Evolutionary conservation across 1,139 yeast species (phyloP).

Genomic region (Scheffersomyces parashehatae): DNA sequence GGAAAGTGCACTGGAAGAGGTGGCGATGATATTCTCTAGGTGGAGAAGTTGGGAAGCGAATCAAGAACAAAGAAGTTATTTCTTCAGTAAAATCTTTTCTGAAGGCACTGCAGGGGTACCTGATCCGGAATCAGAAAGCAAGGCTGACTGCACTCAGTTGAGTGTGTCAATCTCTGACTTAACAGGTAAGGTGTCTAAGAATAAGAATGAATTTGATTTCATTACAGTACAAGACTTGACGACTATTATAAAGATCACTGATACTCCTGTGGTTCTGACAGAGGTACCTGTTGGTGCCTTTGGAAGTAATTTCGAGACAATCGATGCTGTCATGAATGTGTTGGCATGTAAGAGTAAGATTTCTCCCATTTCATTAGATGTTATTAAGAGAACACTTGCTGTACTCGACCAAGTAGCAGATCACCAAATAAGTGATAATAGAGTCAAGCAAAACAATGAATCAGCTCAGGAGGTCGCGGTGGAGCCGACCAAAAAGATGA

Average conservation of each 20-base stretch:
- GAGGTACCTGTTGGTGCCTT: not conserved
- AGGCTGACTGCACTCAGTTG: slow-evolving; percentile 1
- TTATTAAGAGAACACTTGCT: slow-evolving; percentile 4
- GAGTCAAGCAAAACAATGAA: not conserved
- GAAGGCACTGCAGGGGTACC: not conserved
- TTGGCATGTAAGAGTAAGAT: slow-evolving; percentile 25
- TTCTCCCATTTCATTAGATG: slow-evolving; percentile 17
- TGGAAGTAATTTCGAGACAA: not conserved
- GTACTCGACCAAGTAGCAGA: not conserved
- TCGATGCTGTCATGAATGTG: slow-evolving; percentile 19
- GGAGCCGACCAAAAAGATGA: slow-evolving; percentile 1
- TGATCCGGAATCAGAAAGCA: not conserved
- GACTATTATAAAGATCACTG: slow-evolving; percentile 4
- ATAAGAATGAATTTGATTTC: slow-evolving; percentile 13
- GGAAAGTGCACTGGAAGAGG: slow-evolving; percentile 51
- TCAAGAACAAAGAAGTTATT: slow-evolving; percentile 47
- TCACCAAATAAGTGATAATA: not conserved
- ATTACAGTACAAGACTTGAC: slow-evolving; percentile 14
- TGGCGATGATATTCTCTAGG: slow-evolving; percentile 59
- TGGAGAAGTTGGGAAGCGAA: slow-evolving; percentile 93
- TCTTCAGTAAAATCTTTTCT: slow-evolving; percentile 48
- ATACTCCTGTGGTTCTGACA: not conserved
- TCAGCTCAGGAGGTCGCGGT: not conserved
- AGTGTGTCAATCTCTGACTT: slow-evolving; percentile 6
- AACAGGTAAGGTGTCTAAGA: slow-evolving; percentile 6